These are phyloP conservation scores for Hericium erinaceus DNA, from an alignment of 768 basidiomycete species.

Conservation along the genomic window DNA sequence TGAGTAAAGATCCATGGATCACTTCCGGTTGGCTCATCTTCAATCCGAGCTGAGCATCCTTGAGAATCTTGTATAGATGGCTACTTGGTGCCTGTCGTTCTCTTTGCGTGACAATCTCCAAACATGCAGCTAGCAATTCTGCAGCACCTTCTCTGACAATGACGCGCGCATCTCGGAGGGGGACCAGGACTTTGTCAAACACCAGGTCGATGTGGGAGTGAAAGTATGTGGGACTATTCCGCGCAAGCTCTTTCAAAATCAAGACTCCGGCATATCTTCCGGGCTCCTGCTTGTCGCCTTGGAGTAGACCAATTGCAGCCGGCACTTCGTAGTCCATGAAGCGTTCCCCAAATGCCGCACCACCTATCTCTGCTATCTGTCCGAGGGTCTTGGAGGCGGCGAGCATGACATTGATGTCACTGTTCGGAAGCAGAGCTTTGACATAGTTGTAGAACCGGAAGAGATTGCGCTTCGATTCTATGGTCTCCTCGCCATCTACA, in stretches of 20 bases:
- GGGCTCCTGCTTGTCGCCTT: constrained; percentile 65
- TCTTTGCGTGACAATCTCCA: constrained; percentile 76
- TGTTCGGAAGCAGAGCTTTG: constrained; percentile 83
- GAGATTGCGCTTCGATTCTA: constrained; percentile 71
- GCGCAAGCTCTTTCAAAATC: constrained; percentile 87
- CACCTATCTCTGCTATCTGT: constrained; percentile 76
- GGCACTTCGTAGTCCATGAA: constrained; percentile 90
- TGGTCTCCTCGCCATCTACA: constrained; percentile 68
- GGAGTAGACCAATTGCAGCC: constrained; percentile 70
- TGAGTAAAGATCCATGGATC: constrained; percentile 87
- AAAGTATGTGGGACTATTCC: constrained; percentile 81
- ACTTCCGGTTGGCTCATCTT: constrained; percentile 77
- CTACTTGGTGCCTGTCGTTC: constrained; percentile 57
- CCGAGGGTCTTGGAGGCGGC: constrained; percentile 90
- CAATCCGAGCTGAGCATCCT: constrained; percentile 78
- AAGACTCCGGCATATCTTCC: constrained; percentile 90
- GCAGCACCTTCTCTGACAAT: constrained; percentile 91
- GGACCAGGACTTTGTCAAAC: constrained; percentile 87
- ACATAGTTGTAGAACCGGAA: constrained; percentile 91
- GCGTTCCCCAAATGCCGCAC: constrained; percentile 73
- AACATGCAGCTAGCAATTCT: constrained; percentile 84
- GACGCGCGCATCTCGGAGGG: constrained; percentile 80
- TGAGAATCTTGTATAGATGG: constrained; percentile 74
- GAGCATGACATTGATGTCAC: constrained; percentile 90
- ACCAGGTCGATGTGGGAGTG: constrained; percentile 81